Conservation (phyloP, 208 protist genomes). For the Balamuthia mandrillaris region DNA sequence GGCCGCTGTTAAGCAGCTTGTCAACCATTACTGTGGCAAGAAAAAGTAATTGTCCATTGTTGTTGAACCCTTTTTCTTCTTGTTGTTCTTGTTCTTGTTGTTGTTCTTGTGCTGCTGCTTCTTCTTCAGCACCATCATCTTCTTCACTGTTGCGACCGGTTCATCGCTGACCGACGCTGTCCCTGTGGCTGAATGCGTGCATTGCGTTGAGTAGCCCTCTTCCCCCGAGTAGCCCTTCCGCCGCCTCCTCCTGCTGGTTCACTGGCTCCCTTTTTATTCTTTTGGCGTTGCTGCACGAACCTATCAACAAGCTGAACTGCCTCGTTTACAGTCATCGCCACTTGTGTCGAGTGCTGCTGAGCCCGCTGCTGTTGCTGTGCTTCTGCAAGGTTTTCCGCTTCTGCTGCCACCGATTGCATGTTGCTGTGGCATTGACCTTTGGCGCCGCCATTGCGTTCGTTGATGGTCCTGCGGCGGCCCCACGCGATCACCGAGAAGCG, state of each 20-base stretch:
- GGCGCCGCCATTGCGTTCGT: not conserved
- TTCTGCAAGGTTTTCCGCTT: not conserved
- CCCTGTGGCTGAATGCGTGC: not conserved
- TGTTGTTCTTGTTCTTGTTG: no score
- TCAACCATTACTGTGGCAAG: no score
- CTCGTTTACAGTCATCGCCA: not conserved
- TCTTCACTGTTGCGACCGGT: no score
- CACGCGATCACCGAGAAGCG: constrained; percentile 87
- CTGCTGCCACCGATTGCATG: not conserved
- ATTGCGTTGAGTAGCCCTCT: not conserved
- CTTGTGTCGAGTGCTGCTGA: not conserved
- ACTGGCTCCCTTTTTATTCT: not conserved
- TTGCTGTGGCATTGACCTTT: not conserved
- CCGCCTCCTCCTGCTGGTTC: no score
- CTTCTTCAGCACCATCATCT: no score
- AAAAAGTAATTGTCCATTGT: no score
- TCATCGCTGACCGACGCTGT: no score
- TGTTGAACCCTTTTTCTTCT: no score
- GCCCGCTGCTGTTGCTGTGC: not conserved
- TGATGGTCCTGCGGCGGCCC: constrained; percentile 67
- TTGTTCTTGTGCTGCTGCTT: no score
- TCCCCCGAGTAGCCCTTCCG: not conserved
- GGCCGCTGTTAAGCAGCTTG: no score
- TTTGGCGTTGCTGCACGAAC: not conserved
- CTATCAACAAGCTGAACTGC: not conserved